Evolutionary conservation across 2,329 filamentous ascomycete genomes (phyloP), one percentile per base, ranked within the genome.

Genomic region (Scytalidium sp.): DNA sequence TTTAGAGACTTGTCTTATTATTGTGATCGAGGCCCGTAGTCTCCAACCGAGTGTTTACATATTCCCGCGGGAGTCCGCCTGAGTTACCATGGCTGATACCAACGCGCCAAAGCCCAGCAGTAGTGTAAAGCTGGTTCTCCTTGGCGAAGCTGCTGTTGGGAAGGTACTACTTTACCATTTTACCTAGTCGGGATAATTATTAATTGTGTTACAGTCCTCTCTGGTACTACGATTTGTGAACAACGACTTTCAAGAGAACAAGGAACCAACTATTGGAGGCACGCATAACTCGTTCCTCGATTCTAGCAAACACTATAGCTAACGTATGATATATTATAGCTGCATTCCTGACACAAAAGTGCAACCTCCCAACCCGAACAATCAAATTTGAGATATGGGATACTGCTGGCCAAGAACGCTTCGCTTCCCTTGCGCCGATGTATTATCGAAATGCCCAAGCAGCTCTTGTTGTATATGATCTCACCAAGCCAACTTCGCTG

Each of bases 241-340:
- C 80, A 94, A 99, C 75, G 93, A 97, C 73, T 99, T 99, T 66
- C 94, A 99, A 77, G 94, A 97, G 75, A 97, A 97, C 75, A 97
- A 97, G 79, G 94, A 99, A 71, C 94, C 94, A 55, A 99, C 94
- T 58, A 99, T 99, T 73, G 94, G 94, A 79, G 91, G 91, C 95
- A 80, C 58, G 80, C 49, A 45, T 27, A 17, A 22, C 23, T 19
- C 29, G 21, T 19, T 45, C 25, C 49, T 20, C 19, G 40, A 15
- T 46, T 36, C 3, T 47, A 17, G 32, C 39, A 9, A 43, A 42
- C 32, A 29, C n/a, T 19, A 7, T 25, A 20, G 6, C 15, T 27
- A 29, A 22, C 11, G n/a, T 32, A 32, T n/a, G 19, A 8, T 11
- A 27, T 6, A 43, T n/a, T 49, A 55, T 61, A 96, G 94, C 94